Base-by-base conservation (phyloP, 169 alveolate species). In the Eimeria necatrix region DNA sequence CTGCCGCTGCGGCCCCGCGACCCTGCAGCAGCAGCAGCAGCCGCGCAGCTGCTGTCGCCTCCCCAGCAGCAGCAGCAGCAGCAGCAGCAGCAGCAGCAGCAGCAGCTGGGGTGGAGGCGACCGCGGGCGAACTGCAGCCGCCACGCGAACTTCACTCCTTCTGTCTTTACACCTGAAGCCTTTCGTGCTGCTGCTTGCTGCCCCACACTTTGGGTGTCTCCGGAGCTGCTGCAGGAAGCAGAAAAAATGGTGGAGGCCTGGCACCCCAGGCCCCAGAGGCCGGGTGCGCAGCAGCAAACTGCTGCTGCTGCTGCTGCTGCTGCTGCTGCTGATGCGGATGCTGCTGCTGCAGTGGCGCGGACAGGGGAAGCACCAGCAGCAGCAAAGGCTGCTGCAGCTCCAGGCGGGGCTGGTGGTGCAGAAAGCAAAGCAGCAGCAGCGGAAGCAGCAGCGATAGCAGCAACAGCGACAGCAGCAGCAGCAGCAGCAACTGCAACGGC, bases 201-300 rank as follows among this genome's bases (percentile, higher is more conserved):
- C 52, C 88, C 88, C 26, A 49, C 88, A n/a, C 88, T 78, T 51
- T 49, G 88, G 88, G 59, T 78, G 46, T 78, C 88, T 78, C 68
- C 26, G 4, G 88, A 78, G 10, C 24, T 78, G 41, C 20, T 49
- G 18, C 6, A 78, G 5, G 88, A 78, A 51, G 88, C 88, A n/a
- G 88, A 48, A 18, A n/a, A 48, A 12, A 9, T 78, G 46, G 88
- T 48, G 46, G 32, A 12, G 26, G 41, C 24, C n/a, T 46, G 70
- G 68, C 59, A 49, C 3, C 6, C 4, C 53, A 56, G 76, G 53
- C 68, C 4, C 41, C 53, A 56, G 52, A 22, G 52, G 64, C 26
- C 49, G 71, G 49, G n/a, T 46, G 14, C 52, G 46, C 88, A 32
- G 18, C 32, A 4, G 88, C 89, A 80, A n/a, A 68, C 89, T 18